Base-by-base conservation (phyloP, 2,329 filamentous ascomycete species). In the Ophiostoma sp. region DNA sequence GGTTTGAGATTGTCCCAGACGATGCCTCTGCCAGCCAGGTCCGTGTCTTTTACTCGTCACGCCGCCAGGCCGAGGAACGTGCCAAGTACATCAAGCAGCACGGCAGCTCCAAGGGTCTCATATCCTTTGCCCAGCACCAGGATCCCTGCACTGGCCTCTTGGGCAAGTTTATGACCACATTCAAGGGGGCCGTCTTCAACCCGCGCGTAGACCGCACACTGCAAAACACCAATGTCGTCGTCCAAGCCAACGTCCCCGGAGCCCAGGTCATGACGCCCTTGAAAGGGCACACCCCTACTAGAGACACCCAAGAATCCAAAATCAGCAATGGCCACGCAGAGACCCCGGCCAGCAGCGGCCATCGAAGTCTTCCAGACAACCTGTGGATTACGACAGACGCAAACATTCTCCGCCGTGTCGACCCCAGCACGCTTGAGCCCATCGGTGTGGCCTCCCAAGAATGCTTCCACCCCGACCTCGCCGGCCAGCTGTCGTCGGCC, bases 81-180 rank as follows among this genome's bases (percentile, higher is more conserved):
- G 82, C 91, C 1, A 83, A 89, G 39, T 76, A 83, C 2, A 85
- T 92, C 66, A 85, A 85, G 70, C 83, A 83, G 72, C 84, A 84
- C 0, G 91, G 92, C 0, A 81, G 81, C 67, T 77, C 85, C 0
- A 80, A 83, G 76, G 80, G 81, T 23, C 39, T 41, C 15, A 81
- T 89, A 71, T 88, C 85, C 4, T 96, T 95, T 76, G 92, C 83
- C 0, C 88, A 92, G 73, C 87, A 86, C 72, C 83, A 84, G 2
- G 92, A 96, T 74, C 91, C 91, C 0, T 95, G 92, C 76, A 83
- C 91, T 68, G 87, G 87, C 17, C 79, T 93, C 52, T 93, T 93
- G 76, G 83, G 86, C 71, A 94, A 95, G 77, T 78, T 90, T 72
- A 89, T 89, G 85, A 83, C 85, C 71, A 76, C 87, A 27, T 90